Conservation (phyloP, 1,139 yeast species). For the Yamadazyma mexicana region DNA sequence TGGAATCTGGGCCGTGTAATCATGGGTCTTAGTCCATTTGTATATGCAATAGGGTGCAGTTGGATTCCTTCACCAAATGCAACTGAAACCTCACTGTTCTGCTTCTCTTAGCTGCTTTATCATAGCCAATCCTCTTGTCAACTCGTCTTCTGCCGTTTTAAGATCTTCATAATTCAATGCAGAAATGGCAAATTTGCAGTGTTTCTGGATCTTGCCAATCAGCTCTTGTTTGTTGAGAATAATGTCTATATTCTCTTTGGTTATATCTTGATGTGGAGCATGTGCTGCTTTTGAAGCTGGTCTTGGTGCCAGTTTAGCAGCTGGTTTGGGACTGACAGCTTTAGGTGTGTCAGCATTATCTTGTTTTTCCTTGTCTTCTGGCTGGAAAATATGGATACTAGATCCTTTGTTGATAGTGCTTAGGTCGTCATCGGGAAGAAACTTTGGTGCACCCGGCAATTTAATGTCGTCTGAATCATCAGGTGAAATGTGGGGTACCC, state of each 20-base stretch:
- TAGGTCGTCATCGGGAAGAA: conserved; percentile 42
- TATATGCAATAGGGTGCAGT: no score
- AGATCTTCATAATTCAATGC: conserved; percentile 92
- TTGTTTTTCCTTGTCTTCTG: conserved; percentile 14
- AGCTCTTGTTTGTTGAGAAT: conserved; percentile 62
- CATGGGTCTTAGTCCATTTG: no score
- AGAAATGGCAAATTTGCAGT: conserved; percentile 87
- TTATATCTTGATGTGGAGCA: conserved; percentile 7
- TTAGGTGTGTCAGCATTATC: background rate
- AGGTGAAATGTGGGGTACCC: conserved; percentile 35
- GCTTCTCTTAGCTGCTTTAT: conserved; percentile 5
- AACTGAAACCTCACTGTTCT: no score
- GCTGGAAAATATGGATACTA: conserved; percentile 39
- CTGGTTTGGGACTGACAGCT: background rate
- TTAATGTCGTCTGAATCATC: conserved; percentile 25
- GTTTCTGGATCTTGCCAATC: conserved; percentile 73
- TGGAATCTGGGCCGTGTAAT: no score
- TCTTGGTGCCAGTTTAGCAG: conserved; percentile 2
- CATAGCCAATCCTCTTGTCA: conserved; percentile 57
- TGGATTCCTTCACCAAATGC: no score
- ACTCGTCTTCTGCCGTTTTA: conserved; percentile 76
- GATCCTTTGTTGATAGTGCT: conserved; percentile 39
- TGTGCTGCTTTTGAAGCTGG: conserved; percentile 1
- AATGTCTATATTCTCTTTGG: conserved; percentile 43
- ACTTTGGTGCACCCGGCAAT: conserved; percentile 46